These are phyloP conservation scores for Fallopia convolvulus DNA, from an alignment of 148 eudicot species.

Conservation along the genomic window DNA sequence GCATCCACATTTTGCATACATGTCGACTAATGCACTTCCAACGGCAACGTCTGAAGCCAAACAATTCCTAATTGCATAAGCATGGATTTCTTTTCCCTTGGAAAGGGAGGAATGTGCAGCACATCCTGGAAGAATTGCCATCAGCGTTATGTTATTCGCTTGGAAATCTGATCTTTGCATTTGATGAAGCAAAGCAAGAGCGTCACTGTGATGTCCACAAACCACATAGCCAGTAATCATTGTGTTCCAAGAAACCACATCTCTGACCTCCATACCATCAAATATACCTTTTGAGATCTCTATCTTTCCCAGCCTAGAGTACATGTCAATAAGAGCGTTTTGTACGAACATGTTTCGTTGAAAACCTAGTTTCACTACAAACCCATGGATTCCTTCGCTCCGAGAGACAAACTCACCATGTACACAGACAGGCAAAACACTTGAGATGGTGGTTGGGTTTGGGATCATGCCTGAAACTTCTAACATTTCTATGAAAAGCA, in stretches of 20 bases:
- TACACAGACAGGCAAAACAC: conserved; percentile 78
- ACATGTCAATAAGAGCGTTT: conserved; percentile 87
- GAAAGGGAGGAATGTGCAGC: conserved; percentile 65
- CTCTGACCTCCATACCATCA: conserved; percentile 51
- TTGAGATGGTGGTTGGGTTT: conserved; percentile 73
- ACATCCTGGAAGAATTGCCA: conserved; percentile 86
- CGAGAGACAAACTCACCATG: conserved; percentile 46
- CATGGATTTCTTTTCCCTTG: conserved; percentile 83
- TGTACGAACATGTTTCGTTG: conserved; percentile 44
- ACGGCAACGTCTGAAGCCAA: conserved; percentile 69
- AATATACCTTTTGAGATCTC: conserved; percentile 48
- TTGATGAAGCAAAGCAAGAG: conserved; percentile 49
- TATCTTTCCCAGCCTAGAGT: conserved; percentile 64
- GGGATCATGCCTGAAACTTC: conserved; percentile 43
- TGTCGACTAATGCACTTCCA: conserved; percentile 80
- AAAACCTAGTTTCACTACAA: conserved; percentile 67
- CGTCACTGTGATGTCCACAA: conserved; percentile 55
- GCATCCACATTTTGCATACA: conserved; percentile 92
- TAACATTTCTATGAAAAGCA: conserved; percentile 57
- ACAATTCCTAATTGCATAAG: conserved; percentile 52
- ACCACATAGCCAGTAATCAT: conserved; percentile 78
- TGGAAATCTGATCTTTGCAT: conserved; percentile 42
- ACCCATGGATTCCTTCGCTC: conserved; percentile 66
- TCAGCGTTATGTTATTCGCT: conserved; percentile 72
- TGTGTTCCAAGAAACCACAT: conserved; percentile 81